Percentiles rank a stretch among this genome's conserved stretches.
Conservation (phyloP, 257 asterid species). For the Vinca minor region DNA sequence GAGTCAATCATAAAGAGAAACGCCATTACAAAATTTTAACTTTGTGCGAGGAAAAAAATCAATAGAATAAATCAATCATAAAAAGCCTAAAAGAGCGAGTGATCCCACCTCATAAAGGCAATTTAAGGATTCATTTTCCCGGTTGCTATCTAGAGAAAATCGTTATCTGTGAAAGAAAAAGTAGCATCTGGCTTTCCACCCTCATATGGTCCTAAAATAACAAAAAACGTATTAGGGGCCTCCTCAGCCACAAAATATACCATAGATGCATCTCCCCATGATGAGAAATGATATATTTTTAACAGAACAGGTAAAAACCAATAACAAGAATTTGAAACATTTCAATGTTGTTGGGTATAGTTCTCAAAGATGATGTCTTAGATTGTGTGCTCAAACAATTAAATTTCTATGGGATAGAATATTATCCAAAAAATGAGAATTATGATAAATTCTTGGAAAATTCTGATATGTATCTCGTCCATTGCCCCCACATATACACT, state of each 20-base stretch:
- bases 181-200: slow-evolving; percentile 96
- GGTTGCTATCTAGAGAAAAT: slow-evolving; percentile 35
- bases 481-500: no score
- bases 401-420: background rate
- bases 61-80: background rate
- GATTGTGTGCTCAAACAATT: background rate
- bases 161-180: slow-evolving; percentile 82
- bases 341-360: background rate
- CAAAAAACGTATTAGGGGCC: background rate
- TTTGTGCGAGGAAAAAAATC: background rate
- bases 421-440: no score
- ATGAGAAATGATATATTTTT: background rate
- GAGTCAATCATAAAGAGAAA: slow-evolving; percentile 8
- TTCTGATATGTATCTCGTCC: no score
- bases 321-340: background rate
- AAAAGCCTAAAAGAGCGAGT: slow-evolving; percentile 10
- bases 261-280: no score
- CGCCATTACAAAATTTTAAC: background rate
- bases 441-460: no score
- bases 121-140: slow-evolving; percentile 53
- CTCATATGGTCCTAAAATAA: slow-evolving; percentile 50
- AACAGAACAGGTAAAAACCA: background rate
- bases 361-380: background rate
- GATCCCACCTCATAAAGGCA: slow-evolving; percentile 51
- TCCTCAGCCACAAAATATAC: background rate